phyloP scores from a whole-genome alignment of 164 flowering plant genomes.

The Cinnamomum micranthum region DNA sequence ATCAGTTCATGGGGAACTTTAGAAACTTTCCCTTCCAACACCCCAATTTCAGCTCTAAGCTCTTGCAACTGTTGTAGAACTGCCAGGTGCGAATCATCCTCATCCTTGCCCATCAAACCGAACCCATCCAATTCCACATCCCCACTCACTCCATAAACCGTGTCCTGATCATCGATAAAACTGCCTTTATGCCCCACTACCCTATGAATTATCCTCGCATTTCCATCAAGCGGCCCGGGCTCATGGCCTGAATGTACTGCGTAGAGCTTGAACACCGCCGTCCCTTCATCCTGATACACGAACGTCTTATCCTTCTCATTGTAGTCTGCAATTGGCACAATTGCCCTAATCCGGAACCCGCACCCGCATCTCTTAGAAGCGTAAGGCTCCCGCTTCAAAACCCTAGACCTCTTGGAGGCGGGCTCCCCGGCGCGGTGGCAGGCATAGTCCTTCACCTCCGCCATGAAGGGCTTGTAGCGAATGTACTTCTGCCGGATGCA shows the following conservation, averaged over 20 bases:
- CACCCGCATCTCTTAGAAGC: slow-evolving; percentile 95
- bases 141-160: slow-evolving; percentile 67
- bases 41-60: slow-evolving; percentile 57
- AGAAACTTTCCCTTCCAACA: slow-evolving; percentile 58
- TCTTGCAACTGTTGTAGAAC: slow-evolving; percentile 81
- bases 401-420: slow-evolving; percentile 60
- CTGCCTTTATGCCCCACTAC: slow-evolving; percentile 81
- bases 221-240: slow-evolving; percentile 96
- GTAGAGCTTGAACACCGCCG: slow-evolving; percentile 85
- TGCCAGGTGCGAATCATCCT: slow-evolving; percentile 48
- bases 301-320: slow-evolving; percentile 96
- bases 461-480: slow-evolving; percentile 96
- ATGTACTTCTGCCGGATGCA: slow-evolving; percentile 97
- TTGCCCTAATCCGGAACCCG: slow-evolving; percentile 94
- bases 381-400: slow-evolving; percentile 90
- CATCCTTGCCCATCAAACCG: slow-evolving; percentile 59
- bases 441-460: slow-evolving; percentile 98
- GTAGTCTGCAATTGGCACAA: slow-evolving; percentile 87
- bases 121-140: slow-evolving; percentile 60
- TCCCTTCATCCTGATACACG: slow-evolving; percentile 92
- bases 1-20: slow-evolving; percentile 56
- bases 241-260: slow-evolving; percentile 98
- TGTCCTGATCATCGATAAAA: slow-evolving; percentile 64
- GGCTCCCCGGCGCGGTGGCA: slow-evolving; percentile 98
- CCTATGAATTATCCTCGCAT: slow-evolving; percentile 96